Percentiles rank a stretch among this genome's conserved stretches.
These are phyloP conservation scores for Stromatinia cepivora DNA, from an alignment of 2,329 filamentous ascomycete genomes.

Conservation along the genomic window DNA sequence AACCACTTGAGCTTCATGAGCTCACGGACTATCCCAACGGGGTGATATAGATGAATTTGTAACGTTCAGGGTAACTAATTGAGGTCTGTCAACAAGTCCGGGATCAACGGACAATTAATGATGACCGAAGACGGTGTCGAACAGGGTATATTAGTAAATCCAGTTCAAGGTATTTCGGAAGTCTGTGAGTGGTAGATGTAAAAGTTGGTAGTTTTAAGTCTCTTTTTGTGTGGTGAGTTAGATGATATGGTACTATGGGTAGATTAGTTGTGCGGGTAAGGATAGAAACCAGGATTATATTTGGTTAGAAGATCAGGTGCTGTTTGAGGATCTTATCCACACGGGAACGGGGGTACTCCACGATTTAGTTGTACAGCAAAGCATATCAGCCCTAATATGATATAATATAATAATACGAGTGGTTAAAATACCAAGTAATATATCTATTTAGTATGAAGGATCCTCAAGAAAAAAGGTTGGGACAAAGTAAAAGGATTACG, in stretches of 20 bases:
- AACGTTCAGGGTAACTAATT: conserved; percentile 32
- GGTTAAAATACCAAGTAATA: conserved; percentile 2
- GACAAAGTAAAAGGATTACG: background rate
- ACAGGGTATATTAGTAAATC: background rate
- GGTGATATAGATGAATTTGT: conserved; percentile 26
- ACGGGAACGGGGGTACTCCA: conserved; percentile 30
- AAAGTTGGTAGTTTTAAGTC: background rate
- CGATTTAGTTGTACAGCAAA: conserved; percentile 34
- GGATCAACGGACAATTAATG: conserved; percentile 30
- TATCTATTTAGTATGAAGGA: too few species aligned
- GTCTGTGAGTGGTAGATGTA: background rate
- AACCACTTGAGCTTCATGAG: conserved; percentile 22
- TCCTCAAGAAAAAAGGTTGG: background rate
- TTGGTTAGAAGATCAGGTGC: conserved; percentile 37
- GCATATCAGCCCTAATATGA: conserved; percentile 39
- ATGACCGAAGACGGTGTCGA: background rate
- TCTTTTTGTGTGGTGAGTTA: background rate
- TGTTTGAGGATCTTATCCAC: conserved; percentile 40
- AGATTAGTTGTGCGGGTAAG: conserved; percentile 4
- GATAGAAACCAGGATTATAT: conserved; percentile 31
- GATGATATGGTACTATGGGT: conserved; percentile 11
- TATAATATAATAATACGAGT: conserved; percentile 9
- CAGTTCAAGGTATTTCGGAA: background rate
- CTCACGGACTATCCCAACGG: conserved; percentile 27
- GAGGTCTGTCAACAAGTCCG: conserved; percentile 31